Base-by-base conservation (phyloP, 768 basidiomycete genomes). In the Pisolithus tinctorius region DNA sequence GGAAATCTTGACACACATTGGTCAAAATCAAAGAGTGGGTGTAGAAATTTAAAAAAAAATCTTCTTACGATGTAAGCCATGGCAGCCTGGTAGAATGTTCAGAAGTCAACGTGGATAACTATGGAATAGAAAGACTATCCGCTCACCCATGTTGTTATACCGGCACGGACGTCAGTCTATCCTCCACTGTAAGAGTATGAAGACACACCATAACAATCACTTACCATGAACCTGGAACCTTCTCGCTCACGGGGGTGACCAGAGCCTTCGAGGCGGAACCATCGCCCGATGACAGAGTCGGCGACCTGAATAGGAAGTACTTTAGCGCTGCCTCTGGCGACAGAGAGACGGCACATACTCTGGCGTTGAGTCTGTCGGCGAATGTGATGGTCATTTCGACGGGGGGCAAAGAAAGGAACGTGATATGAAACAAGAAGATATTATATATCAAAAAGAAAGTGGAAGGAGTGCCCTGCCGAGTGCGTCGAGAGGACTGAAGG, bases 41-140 rank as follows among this genome's bases (percentile, higher is more conserved):
- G 20, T 23, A n/a, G 27, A 6, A 31, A 16, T 6, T 34, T 34
- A 46, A 5, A 29, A n/a, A n/a, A n/a, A 40, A 20, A 60, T 20
- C 20, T 20, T 20, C 81, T 58, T 52, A 86, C 86, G 53, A 90
- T 89, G 69, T 91, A 90, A 17, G 88, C 84, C 88, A 89, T 91
- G 30, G 86, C 82, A 4, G 84, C 86, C 78, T 87, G 6, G 38
- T 36, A 11, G 10, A 46, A 31, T 45, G 38, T 4, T 31, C 55
- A 51, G 58, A 50, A 23, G 34, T 30, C 50, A 14, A 30, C 38
- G 29, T 39, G 49, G 39, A 52, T 52, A 41, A 47, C 49, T 6
- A 41, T 37, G 29, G 45, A 1, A 30, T 37, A 26, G 45, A 1
- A 27, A 31, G 16, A n/a, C 14, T 8, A 26, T 13, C n/a, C 14